phyloP scores from a whole-genome alignment of 495 filamentous ascomycete genomes.

The Penicillium turbatum region DNA sequence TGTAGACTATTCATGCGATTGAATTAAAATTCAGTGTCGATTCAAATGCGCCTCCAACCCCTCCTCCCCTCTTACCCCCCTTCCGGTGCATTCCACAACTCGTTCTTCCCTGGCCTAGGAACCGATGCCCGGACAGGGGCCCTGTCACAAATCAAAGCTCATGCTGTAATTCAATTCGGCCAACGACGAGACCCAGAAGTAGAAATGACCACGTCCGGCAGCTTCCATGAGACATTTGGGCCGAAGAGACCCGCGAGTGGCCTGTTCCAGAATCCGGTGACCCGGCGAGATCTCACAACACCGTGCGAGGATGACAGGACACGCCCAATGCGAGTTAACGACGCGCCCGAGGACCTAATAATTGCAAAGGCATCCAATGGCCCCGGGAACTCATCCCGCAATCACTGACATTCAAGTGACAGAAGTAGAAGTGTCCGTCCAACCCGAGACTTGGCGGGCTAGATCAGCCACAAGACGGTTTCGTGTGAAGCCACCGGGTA shows the following conservation, averaged over 20 bases:
- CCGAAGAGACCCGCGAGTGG: slow-evolving; percentile 26
- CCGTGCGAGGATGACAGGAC: slow-evolving; percentile 27
- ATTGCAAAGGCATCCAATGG: slow-evolving; percentile 20
- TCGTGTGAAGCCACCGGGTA: slow-evolving; percentile 16
- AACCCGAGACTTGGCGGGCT: slow-evolving; percentile 27
- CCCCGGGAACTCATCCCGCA: slow-evolving; percentile 11
- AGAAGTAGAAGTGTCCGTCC: slow-evolving; percentile 15
- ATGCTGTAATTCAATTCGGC: slow-evolving; percentile 25
- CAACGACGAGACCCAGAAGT: slow-evolving; percentile 20
- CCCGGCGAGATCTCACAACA: slow-evolving; percentile 30
- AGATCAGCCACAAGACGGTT: slow-evolving; percentile 24
- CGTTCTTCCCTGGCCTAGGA: slow-evolving; percentile 21
- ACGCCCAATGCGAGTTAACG: slow-evolving; percentile 16
- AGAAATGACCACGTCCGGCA: slow-evolving; percentile 24
- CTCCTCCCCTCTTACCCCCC: slow-evolving; percentile 10
- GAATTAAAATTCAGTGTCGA: slow-evolving; percentile 1
- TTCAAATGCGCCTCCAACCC: slow-evolving; percentile 8
- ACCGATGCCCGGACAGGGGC: slow-evolving; percentile 21
- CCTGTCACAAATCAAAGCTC: slow-evolving; percentile 21
- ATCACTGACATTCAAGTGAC: slow-evolving; percentile 1
- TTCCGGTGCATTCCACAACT: slow-evolving; percentile 29
- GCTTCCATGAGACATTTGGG: slow-evolving; percentile 31
- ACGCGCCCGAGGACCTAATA: slow-evolving; percentile 7
- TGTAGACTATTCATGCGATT: not conserved
- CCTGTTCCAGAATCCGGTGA: slow-evolving; percentile 33